phyloP scores from a whole-genome alignment of 108 stramenopile genomes.

The Aurantiochytrium sp. region DNA sequence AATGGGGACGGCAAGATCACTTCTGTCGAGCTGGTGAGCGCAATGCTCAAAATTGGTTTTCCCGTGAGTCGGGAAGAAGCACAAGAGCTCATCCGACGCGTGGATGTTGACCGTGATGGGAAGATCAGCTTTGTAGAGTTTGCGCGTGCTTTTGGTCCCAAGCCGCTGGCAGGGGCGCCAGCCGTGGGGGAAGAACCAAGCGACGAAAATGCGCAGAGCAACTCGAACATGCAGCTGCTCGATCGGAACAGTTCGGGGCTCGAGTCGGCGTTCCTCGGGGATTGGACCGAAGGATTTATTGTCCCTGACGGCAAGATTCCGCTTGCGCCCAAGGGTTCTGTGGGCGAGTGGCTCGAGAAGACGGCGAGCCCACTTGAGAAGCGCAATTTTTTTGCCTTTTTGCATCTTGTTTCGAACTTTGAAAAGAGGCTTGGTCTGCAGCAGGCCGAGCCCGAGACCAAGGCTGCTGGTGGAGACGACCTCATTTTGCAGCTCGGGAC shows the following conservation, averaged over 20 bases:
- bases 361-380: slow-evolving; percentile 16
- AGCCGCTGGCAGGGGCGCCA: too few relatives aligned
- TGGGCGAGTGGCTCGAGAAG: slow-evolving; percentile 16
- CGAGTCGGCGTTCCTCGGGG: neutral
- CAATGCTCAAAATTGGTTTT: slow-evolving; percentile 6
- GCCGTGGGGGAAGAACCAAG: too few relatives aligned
- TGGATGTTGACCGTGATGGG: slow-evolving; percentile 20
- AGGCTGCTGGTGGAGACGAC: neutral
- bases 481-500: slow-evolving; percentile 2
- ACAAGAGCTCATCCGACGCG: neutral
- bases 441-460: neutral
- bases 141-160: neutral
- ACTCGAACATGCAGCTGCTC: too few relatives aligned
- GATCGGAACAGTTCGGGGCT: too few relatives aligned
- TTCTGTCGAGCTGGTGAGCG: neutral
- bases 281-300: neutral
- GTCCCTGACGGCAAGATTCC: neutral
- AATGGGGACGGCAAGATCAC: neutral
- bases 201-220: too few relatives aligned
- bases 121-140: slow-evolving; percentile 21
- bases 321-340: slow-evolving; percentile 10
- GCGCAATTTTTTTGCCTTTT: slow-evolving; percentile 17
- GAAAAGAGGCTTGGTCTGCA: neutral
- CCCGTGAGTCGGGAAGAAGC: neutral
- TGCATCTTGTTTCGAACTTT: neutral